Conservation (phyloP, 495 filamentous ascomycete genomes). For the Talaromyces stipitatus region DNA sequence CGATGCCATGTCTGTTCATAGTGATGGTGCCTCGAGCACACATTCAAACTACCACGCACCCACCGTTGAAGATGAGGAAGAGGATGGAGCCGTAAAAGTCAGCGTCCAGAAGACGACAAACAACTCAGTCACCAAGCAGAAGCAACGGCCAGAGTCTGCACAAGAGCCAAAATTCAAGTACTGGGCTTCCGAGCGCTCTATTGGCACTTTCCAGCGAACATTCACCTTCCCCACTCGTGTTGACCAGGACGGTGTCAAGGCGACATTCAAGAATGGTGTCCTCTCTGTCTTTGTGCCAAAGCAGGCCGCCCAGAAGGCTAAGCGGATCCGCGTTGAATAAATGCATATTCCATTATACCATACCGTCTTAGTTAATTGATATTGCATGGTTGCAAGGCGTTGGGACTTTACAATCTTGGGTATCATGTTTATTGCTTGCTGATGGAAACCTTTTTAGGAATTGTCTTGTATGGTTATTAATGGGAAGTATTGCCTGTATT, state of each 20-base stretch:
- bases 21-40: conserved; percentile 15
- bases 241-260: conserved; percentile 70
- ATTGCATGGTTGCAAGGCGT: not conserved
- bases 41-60: conserved; percentile 21
- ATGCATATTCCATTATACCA: not conserved
- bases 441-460: not conserved
- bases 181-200: conserved; percentile 73
- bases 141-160: conserved; percentile 12
- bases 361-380: not conserved
- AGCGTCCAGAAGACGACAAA: conserved; percentile 7
- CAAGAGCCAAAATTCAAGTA: conserved; percentile 47
- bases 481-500: not conserved
- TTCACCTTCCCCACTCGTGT: conserved; percentile 72
- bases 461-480: not conserved
- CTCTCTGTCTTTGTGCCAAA: conserved; percentile 71
- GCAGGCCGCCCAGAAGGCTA: conserved; percentile 42
- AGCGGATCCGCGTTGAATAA: conserved; percentile 53
- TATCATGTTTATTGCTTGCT: not conserved
- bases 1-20: not conserved
- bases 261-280: conserved; percentile 68
- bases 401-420: not conserved
- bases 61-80: conserved; percentile 59
- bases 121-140: conserved; percentile 15
- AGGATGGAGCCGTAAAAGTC: conserved; percentile 18
- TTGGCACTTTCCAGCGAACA: conserved; percentile 70